Percentiles rank a stretch among this genome's conserved stretches.
These are phyloP conservation scores for Handroanthus guayacan DNA, from an alignment of 257 asterid genomes.

Conservation along the genomic window DNA sequence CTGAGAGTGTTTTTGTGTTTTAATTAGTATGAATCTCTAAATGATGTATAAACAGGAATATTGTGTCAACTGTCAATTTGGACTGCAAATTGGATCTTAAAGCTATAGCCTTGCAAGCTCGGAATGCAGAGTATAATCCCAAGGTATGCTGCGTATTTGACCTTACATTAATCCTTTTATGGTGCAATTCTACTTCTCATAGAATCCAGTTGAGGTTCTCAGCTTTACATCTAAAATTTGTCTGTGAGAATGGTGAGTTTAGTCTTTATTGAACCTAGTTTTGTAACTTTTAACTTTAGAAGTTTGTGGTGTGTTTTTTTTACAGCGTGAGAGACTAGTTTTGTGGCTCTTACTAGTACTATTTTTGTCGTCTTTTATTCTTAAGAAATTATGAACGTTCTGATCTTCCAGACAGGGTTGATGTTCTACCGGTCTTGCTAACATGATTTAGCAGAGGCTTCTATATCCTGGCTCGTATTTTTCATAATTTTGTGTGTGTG, in stretches of 20 bases:
- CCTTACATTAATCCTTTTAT: not conserved
- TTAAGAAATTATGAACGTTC: not conserved
- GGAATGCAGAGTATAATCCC: slow-evolving; percentile 93
- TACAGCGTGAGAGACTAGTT: not conserved
- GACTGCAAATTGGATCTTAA: slow-evolving; percentile 92
- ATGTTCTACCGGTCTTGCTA: not conserved
- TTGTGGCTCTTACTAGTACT: too few species aligned
- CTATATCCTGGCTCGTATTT: not conserved
- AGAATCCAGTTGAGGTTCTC: not conserved
- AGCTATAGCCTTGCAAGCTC: slow-evolving; percentile 89
- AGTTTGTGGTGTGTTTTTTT: not conserved
- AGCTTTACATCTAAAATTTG: not conserved
- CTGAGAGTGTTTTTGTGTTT: not conserved
- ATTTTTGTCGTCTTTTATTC: not conserved
- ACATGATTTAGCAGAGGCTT: not conserved
- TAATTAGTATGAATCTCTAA: not conserved
- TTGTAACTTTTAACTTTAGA: slow-evolving; percentile 14
- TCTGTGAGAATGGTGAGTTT: slow-evolving; percentile 9
- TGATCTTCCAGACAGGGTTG: slow-evolving; percentile 9
- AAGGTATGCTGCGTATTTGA: slow-evolving; percentile 55
- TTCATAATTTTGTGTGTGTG: slow-evolving; percentile 5
- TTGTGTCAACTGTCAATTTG: slow-evolving; percentile 91
- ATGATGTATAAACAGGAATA: slow-evolving; percentile 57
- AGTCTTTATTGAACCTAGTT: not conserved
- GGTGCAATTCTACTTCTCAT: not conserved